phyloP scores from a whole-genome alignment of 2,329 filamentous ascomycete species.

The Grosmannia penicillata region DNA sequence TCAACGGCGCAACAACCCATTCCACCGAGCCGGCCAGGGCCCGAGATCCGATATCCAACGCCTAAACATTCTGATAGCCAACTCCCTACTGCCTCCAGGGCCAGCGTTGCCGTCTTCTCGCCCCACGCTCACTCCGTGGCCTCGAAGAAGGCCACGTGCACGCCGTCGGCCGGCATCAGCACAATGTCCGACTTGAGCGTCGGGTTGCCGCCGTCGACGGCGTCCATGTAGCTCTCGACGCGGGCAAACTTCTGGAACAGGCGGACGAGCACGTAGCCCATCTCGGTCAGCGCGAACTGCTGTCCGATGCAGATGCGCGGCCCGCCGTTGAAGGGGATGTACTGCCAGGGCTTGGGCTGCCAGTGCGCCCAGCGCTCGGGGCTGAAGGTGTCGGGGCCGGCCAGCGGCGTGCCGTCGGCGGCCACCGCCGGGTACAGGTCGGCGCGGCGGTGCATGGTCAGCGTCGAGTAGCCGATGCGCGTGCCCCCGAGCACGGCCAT shows the following conservation, averaged over 20 bases:
- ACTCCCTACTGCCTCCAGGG: too few relatives aligned
- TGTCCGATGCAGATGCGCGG: constrained; percentile 64
- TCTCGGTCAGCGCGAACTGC: constrained; percentile 70
- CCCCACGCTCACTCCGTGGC: too few relatives aligned
- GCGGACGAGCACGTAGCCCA: constrained; percentile 56
- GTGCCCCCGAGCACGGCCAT: constrained; percentile 53
- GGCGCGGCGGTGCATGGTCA: constrained; percentile 57
- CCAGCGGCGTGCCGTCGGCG: constrained; percentile 20
- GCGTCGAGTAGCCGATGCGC: constrained; percentile 49
- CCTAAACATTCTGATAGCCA: too few relatives aligned
- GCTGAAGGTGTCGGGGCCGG: constrained; percentile 35
- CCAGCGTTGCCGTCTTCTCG: too few relatives aligned
- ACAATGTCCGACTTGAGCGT: constrained; percentile 44
- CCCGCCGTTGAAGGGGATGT: constrained; percentile 62
- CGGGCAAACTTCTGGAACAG: constrained; percentile 58
- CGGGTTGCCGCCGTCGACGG: constrained; percentile 38
- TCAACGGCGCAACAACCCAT: too few relatives aligned
- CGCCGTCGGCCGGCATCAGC: constrained; percentile 42
- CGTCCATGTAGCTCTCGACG: constrained; percentile 41
- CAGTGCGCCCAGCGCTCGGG: constrained; percentile 53
- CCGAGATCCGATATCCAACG: too few relatives aligned
- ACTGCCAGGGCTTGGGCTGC: constrained; percentile 54
- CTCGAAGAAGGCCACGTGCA: constrained; percentile 41
- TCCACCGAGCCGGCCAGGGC: too few relatives aligned
- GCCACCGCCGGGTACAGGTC: constrained; percentile 43